Conservation (phyloP, 2,329 filamentous ascomycete genomes). For the Cryphonectria naterciae region DNA sequence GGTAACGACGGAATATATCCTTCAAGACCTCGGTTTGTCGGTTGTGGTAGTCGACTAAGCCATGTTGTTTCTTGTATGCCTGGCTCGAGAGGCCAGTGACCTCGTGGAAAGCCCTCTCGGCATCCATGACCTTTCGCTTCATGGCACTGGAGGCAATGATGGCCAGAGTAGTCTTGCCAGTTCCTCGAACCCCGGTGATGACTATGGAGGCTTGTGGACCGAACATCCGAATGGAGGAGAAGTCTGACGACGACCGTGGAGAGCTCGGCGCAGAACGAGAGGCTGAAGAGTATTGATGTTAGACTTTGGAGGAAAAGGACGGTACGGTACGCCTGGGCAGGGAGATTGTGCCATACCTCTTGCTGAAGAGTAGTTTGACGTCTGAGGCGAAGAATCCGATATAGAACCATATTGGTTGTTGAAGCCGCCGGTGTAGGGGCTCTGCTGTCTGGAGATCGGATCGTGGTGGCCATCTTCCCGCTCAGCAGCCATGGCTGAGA, state of each 20-base stretch:
- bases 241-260: conserved; percentile 21
- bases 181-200: conserved; percentile 72
- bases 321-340: background rate
- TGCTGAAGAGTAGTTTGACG: conserved; percentile 15
- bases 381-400: conserved; percentile 13
- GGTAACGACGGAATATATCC: conserved; percentile 61
- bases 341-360: conserved; percentile 19
- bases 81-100: conserved; percentile 64
- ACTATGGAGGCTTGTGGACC: conserved; percentile 70
- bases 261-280: conserved; percentile 30
- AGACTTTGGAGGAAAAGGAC: background rate
- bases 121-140: conserved; percentile 69
- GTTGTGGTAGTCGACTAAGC: conserved; percentile 63
- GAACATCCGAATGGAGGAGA: conserved; percentile 46
- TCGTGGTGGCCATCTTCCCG: conserved; percentile 22
- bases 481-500: conserved; percentile 31
- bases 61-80: conserved; percentile 66
- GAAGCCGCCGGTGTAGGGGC: conserved; percentile 15
- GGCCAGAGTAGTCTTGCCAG: conserved; percentile 76
- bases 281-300: conserved; percentile 16
- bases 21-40: conserved; percentile 66
- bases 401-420: background rate
- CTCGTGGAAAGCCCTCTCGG: conserved; percentile 70
- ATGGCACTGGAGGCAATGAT: conserved; percentile 76
- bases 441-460: conserved; percentile 9